Evolutionary conservation across 2,329 filamentous ascomycete species (phyloP).

Genomic region (Penicillium paneum): DNA sequence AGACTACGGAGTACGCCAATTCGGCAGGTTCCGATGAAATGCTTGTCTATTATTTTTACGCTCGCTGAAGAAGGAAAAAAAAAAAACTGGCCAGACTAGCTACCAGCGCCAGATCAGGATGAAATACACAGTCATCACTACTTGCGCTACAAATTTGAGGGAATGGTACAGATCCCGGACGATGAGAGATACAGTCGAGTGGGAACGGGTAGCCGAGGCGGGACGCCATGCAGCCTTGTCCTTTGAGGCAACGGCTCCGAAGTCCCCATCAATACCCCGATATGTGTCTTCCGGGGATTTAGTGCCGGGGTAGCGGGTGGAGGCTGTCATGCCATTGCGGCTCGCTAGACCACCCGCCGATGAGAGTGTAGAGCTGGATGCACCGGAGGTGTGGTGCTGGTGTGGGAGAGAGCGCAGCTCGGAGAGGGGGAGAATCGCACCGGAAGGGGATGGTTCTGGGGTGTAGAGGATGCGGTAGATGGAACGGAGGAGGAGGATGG

Average conservation of each 20-base stretch:
- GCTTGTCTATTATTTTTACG: constrained; percentile 13
- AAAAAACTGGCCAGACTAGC: constrained; percentile 1
- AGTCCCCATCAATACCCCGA: constrained; percentile 22
- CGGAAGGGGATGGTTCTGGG: constrained; percentile 10
- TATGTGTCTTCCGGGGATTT: constrained; percentile 23
- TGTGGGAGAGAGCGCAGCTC: constrained; percentile 26
- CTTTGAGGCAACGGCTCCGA: constrained; percentile 20
- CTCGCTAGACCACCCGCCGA: constrained; percentile 30
- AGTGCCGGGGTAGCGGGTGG: constrained; percentile 17
- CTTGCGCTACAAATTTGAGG: constrained; percentile 60
- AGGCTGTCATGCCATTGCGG: constrained; percentile 23
- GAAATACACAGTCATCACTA: constrained; percentile 62
- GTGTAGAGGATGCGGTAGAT: constrained; percentile 29
- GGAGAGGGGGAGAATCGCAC: constrained; percentile 30
- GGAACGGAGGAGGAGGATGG: constrained; percentile 48
- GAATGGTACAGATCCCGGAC: constrained; percentile 60
- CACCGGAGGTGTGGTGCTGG: constrained; percentile 30
- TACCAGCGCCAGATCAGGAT: constrained; percentile 65
- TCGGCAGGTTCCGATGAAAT: background rate
- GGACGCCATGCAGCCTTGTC: constrained; percentile 26
- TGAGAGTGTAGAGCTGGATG: constrained; percentile 32
- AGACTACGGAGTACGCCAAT: background rate
- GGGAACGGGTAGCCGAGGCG: constrained; percentile 25
- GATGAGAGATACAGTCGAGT: constrained; percentile 43
- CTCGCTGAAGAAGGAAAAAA: constrained; percentile 12